Percentiles rank a stretch among this genome's conserved stretches.
phyloP scores from a whole-genome alignment of 2,329 filamentous ascomycete species.

The Nothophaeocryptopus gaeumannii region DNA sequence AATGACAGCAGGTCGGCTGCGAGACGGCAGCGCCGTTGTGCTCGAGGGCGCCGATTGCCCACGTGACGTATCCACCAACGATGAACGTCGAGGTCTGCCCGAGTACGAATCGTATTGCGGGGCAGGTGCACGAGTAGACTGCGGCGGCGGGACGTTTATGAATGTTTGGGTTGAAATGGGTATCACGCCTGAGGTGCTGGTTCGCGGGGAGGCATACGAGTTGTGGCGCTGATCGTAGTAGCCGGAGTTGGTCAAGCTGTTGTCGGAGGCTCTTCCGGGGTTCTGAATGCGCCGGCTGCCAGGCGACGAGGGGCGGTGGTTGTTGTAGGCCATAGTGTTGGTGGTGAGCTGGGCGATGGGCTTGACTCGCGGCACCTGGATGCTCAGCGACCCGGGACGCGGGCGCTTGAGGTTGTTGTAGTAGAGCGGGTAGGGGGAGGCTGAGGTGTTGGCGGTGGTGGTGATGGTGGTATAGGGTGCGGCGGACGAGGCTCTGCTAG shows the following conservation, averaged over 20 bases:
- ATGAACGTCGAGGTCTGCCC: conserved; percentile 46
- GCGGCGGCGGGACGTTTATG: conserved; percentile 29
- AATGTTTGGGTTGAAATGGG: conserved; percentile 38
- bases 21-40: conserved; percentile 29
- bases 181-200: conserved; percentile 36
- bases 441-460: neutral
- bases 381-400: conserved; percentile 14
- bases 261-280: conserved; percentile 31
- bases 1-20: conserved; percentile 35
- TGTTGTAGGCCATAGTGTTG: conserved; percentile 30
- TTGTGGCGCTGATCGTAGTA: conserved; percentile 28
- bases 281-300: conserved; percentile 36
- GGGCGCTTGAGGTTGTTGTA: conserved; percentile 12
- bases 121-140: conserved; percentile 14
- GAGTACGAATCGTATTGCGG: conserved; percentile 45
- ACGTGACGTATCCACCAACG: conserved; percentile 40
- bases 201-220: conserved; percentile 34
- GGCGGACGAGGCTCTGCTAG: conserved; percentile 9
- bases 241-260: conserved; percentile 29
- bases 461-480: conserved; percentile 3
- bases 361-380: conserved; percentile 23
- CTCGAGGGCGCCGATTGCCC: conserved; percentile 22
- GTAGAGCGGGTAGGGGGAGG: neutral
- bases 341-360: conserved; percentile 22
- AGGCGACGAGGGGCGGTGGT: conserved; percentile 34